Evolutionary conservation across 73 alveolate genomes (phyloP).

Genomic region (Stentor coeruleus): DNA sequence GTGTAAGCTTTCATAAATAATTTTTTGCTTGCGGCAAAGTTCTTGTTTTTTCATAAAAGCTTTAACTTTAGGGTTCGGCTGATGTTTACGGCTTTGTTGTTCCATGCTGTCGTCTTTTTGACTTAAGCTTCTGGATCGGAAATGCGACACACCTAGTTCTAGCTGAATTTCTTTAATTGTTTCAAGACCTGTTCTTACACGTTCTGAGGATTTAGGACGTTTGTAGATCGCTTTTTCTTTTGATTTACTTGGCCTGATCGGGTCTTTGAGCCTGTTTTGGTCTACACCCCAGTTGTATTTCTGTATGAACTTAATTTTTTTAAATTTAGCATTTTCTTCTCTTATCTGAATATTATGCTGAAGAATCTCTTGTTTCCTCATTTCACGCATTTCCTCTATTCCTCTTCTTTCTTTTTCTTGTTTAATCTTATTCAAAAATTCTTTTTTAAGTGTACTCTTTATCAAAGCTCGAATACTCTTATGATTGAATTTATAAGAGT

Average conservation of each 20-base stretch:
- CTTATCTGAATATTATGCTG: not conserved
- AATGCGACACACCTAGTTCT: slow-evolving; percentile 1
- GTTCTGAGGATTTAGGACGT: slow-evolving; percentile 20
- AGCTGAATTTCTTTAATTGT: not conserved
- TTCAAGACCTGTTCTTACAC: not conserved
- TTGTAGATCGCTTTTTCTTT: not conserved
- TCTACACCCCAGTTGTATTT: slow-evolving; percentile 10
- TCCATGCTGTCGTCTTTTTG: not conserved
- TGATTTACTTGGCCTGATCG: too few species aligned
- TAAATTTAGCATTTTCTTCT: not conserved
- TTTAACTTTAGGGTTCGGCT: not conserved
- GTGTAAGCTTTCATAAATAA: not conserved
- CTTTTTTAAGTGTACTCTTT: not conserved
- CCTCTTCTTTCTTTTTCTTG: not conserved
- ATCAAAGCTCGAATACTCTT: not conserved
- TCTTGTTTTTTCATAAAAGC: slow-evolving; percentile 6
- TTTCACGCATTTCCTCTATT: not conserved
- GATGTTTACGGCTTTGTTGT: not conserved
- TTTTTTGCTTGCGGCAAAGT: not conserved
- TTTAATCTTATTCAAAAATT: not conserved
- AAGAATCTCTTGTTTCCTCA: not conserved
- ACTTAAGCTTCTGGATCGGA: slow-evolving; percentile 4
- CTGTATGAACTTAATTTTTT: not conserved
- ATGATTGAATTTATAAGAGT: not conserved
- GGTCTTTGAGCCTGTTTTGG: not conserved